Evolutionary conservation across 2,329 filamentous ascomycete species (phyloP), one percentile per base, ranked within the genome.

Genomic region (Beauveria rudraprayagi): DNA sequence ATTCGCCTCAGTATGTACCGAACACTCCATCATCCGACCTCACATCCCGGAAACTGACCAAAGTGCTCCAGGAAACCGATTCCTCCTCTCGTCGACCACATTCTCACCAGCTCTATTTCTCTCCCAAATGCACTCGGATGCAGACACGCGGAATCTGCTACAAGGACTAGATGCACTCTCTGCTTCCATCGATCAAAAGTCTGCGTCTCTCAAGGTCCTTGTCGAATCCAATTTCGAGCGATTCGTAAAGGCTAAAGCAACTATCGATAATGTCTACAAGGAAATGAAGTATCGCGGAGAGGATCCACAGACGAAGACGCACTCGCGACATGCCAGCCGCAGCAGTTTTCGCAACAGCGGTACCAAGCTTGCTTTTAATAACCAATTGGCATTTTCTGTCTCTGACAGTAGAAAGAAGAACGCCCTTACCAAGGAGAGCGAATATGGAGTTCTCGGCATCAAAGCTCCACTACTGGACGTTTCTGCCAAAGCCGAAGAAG

Each of bases 151-250:
- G 67, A 85, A 87, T 51, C 80, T 99, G 1, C 80, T 96, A 14
- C 80, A 84, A 54, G 95, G 94, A 3, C 83, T 99, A 22, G 89
- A 96, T 66, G 87, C 89, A 62, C 83, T 99, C 22, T 94, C 92
- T 19, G 84, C 85, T 64, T 97, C 93, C 1, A 99, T 99, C 69
- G 94, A 97, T 69, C 91, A 97, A 75, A 99, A 99, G 74, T 97
- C 93, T 0, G 94, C 93, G 0, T 97, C 92, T 4, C 83, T 99
- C 63, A 99, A 99, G 72, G 90, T 96, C 11, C 82, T 99, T 19
- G 94, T 99, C 26, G 94, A 99, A 74, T 93, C 91, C 65, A 99
- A 99, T 73, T 99, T 99, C 71, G 95, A 99, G 75, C 89, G 93
- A 66, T 99, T 99, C 77, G 94, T 99, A 61, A 89, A 91, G 65